phyloP scores from a whole-genome alignment of 257 asterid genomes.

The Solanum neorickii region DNA sequence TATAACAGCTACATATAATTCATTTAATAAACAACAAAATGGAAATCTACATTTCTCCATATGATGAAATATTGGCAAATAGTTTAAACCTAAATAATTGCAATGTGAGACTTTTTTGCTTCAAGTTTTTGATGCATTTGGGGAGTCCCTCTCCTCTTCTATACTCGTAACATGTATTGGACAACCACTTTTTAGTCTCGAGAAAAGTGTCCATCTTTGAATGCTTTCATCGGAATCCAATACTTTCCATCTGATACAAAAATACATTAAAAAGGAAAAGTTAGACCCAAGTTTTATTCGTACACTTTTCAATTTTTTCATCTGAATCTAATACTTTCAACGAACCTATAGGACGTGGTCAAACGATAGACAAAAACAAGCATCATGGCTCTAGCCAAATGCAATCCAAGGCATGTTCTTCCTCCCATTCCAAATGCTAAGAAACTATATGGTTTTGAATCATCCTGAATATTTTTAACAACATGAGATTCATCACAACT shows the following conservation, averaged over 20 bases:
- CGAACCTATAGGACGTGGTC: neutral
- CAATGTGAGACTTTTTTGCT: neutral
- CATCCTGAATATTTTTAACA: neutral
- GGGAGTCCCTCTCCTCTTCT: neutral
- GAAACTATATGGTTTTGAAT: neutral
- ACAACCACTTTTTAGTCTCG: constrained; percentile 2
- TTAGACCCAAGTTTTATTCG: neutral
- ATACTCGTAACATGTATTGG: constrained; percentile 1
- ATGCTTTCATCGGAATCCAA: neutral
- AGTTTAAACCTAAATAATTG: neutral
- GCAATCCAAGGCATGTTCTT: neutral
- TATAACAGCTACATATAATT: neutral
- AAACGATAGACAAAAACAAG: neutral
- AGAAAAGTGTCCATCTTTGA: neutral
- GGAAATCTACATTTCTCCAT: neutral
- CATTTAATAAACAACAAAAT: neutral
- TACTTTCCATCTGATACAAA: neutral
- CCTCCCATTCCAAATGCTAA: constrained; percentile 1
- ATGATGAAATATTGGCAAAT: neutral
- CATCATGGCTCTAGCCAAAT: neutral
- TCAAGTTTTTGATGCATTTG: neutral
- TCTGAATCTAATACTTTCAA: neutral
- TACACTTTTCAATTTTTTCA: neutral
- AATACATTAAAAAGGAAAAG: neutral
- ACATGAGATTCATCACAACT: neutral